Conservation (phyloP, 1,139 yeast species). For the Pichia sp. region DNA sequence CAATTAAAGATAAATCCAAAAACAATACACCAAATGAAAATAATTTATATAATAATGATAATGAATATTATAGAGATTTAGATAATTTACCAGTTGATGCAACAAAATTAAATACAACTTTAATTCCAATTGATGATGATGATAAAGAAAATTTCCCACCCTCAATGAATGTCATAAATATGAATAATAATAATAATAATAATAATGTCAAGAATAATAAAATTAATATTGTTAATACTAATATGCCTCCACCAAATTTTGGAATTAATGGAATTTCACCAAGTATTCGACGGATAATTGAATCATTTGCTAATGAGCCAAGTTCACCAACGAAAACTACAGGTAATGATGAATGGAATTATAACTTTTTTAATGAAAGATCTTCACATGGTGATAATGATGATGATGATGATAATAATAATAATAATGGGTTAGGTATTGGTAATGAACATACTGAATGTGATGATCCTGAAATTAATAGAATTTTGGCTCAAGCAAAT, state of each 20-base stretch:
- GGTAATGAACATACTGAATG: conserved; percentile 11
- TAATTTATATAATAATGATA: neutral
- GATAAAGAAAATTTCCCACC: conserved; percentile 27
- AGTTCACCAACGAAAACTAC: conserved; percentile 25
- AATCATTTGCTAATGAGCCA: conserved; percentile 25
- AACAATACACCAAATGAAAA: conserved; percentile 18
- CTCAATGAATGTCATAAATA: neutral
- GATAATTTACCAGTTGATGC: conserved; percentile 29
- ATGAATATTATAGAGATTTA: conserved; percentile 12
- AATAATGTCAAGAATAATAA: neutral
- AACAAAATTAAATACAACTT: conserved; percentile 30
- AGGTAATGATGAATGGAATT: conserved; percentile 26
- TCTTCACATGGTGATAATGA: conserved; percentile 14
- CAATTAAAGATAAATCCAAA: conserved; percentile 5
- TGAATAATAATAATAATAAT: neutral
- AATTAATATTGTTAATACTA: too few species aligned
- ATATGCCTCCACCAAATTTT: neutral
- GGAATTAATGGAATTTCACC: conserved; percentile 25
- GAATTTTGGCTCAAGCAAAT: conserved; percentile 12
- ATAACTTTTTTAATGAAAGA: conserved; percentile 26
- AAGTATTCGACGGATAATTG: conserved; percentile 28
- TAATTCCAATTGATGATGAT: conserved; percentile 31
- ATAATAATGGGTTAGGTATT: neutral
- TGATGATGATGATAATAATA: neutral
- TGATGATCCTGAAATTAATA: conserved; percentile 24